These are phyloP conservation scores for Colletotrichum sp. DNA, from an alignment of 2,329 filamentous ascomycete species.

Conservation along the genomic window DNA sequence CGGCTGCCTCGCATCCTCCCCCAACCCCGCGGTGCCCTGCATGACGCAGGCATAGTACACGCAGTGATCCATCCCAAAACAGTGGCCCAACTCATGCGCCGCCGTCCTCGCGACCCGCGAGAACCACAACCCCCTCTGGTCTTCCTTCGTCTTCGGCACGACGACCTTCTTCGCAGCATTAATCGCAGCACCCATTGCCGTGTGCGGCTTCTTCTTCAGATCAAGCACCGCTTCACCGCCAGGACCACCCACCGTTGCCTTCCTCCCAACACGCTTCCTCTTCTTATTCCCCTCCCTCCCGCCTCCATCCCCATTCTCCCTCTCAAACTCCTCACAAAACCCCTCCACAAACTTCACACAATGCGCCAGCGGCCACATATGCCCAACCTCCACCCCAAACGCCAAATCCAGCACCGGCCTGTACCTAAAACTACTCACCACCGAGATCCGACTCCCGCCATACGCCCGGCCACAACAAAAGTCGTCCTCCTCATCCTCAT, in stretches of 20 bases:
- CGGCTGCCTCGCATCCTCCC: conserved; percentile 66
- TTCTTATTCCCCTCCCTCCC: too few relatives aligned
- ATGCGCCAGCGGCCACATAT: conserved; percentile 71
- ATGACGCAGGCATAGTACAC: conserved; percentile 68
- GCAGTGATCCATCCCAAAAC: conserved; percentile 71
- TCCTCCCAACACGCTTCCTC: neutral
- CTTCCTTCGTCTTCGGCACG: conserved; percentile 26
- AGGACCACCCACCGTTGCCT: too few relatives aligned
- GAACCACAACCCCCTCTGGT: conserved; percentile 58
- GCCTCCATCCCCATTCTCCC: neutral
- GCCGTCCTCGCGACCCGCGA: conserved; percentile 61
- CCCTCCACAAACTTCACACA: conserved; percentile 56
- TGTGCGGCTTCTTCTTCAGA: neutral
- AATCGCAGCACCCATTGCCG: conserved; percentile 40
- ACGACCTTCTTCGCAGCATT: conserved; percentile 26
- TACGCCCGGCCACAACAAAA: conserved; percentile 73
- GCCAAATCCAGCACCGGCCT: conserved; percentile 53
- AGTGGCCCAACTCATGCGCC: conserved; percentile 71
- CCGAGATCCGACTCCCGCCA: conserved; percentile 64
- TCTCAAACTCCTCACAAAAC: conserved; percentile 29
- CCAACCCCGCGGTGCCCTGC: conserved; percentile 62
- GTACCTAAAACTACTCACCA: conserved; percentile 68
- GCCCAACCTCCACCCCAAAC: conserved; percentile 44
- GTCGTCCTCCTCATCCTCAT: conserved; percentile 68
- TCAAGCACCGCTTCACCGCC: neutral